Percentiles rank a stretch among this genome's conserved stretches.
Conservation (phyloP, 1,284 basidiomycete species). For the Apiotrichum sp. region DNA sequence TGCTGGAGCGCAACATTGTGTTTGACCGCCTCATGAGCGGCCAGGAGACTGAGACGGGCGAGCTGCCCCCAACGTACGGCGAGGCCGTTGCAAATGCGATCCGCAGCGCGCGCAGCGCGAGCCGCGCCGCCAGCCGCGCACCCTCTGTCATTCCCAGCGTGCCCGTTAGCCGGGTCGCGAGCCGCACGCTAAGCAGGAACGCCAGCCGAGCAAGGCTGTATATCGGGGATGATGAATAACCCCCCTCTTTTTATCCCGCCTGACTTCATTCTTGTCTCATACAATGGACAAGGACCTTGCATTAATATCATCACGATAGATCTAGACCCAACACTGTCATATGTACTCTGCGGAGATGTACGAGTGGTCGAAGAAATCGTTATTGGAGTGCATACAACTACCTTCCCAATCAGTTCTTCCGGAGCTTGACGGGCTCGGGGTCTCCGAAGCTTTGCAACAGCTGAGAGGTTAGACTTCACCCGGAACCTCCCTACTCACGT, state of each 20-base stretch:
- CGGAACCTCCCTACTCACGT: background rate
- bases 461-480: background rate
- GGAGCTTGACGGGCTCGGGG: slow-evolving; percentile 9
- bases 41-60: slow-evolving; percentile 58
- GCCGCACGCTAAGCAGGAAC: slow-evolving; percentile 2
- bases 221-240: background rate
- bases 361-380: too few relatives aligned
- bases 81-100: slow-evolving; percentile 37
- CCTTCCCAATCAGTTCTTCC: background rate
- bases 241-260: background rate
- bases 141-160: background rate
- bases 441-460: slow-evolving; percentile 25
- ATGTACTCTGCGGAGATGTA: background rate
- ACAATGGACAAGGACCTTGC: too few relatives aligned
- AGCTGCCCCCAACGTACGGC: slow-evolving; percentile 60
- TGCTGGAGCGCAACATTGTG: slow-evolving; percentile 46
- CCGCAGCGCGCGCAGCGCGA: slow-evolving; percentile 8
- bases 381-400: too few relatives aligned
- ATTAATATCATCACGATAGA: background rate
- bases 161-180: background rate
- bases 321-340: background rate
- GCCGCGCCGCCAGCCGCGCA: slow-evolving; percentile 2
- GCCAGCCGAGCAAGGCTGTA: background rate
- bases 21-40: slow-evolving; percentile 57
- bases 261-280: background rate